Percentiles rank a stretch among this genome's conserved stretches.
Evolutionary conservation across 2,329 filamentous ascomycete species (phyloP).

Genomic region (Moelleriella libera): DNA sequence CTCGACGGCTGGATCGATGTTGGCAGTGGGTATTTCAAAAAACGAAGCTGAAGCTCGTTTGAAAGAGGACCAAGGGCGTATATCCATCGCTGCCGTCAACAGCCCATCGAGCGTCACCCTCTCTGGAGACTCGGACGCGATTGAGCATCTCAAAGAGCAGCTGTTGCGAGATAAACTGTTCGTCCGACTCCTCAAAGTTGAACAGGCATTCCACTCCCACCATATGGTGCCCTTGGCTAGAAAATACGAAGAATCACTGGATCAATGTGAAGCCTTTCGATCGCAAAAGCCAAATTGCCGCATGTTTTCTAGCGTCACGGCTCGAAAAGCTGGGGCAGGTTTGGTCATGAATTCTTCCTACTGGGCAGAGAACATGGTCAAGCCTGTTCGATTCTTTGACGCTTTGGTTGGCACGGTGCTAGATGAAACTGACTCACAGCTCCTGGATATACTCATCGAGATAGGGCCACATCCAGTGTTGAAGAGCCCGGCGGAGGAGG

Average conservation of each 20-base stretch:
- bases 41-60: neutral
- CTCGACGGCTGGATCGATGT: constrained; percentile 7
- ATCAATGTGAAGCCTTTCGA: neutral
- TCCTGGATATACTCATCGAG: constrained; percentile 19
- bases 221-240: constrained; percentile 8
- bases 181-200: constrained; percentile 15
- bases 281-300: neutral
- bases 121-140: constrained; percentile 13
- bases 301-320: neutral
- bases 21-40: neutral
- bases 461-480: constrained; percentile 29
- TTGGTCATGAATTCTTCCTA: constrained; percentile 2
- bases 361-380: constrained; percentile 9
- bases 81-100: constrained; percentile 10
- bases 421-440: neutral
- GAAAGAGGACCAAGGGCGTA: neutral
- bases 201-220: constrained; percentile 12
- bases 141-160: constrained; percentile 9
- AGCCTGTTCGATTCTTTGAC: constrained; percentile 11
- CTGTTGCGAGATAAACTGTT: constrained; percentile 14
- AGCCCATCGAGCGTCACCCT: constrained; percentile 14
- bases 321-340: neutral
- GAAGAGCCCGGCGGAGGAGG: constrained; percentile 27
- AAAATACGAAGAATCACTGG: neutral
- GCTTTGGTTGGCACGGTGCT: neutral